phyloP scores from a whole-genome alignment of 805 yeast genomes.

The Myxozyma udenii region DNA sequence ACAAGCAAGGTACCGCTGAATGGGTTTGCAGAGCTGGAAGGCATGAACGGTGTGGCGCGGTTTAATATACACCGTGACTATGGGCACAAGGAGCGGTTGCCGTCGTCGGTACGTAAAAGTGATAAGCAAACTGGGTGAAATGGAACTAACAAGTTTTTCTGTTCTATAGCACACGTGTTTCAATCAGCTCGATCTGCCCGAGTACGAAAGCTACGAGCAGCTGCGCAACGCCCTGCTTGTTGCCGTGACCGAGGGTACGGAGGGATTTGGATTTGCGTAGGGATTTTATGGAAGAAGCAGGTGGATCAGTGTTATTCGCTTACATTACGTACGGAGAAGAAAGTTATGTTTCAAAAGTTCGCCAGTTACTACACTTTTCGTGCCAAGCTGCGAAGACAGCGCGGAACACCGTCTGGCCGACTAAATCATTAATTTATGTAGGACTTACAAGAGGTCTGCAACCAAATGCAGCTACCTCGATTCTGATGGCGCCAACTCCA shows the following conservation, averaged over 20 bases:
- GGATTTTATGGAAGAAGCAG: not conserved
- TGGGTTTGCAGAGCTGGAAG: conserved; percentile 87
- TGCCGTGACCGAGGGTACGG: conserved; percentile 92
- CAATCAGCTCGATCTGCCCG: conserved; percentile 91
- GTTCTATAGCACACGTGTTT: conserved; percentile 73
- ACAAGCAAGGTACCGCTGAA: conserved; percentile 93
- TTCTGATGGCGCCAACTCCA: too few relatives aligned
- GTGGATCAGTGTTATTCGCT: too few relatives aligned
- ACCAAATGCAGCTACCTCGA: too few relatives aligned
- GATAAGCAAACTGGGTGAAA: not conserved
- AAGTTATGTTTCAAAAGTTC: too few relatives aligned
- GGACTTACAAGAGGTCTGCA: too few relatives aligned
- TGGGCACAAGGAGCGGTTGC: conserved; percentile 79
- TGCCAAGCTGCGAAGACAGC: too few relatives aligned
- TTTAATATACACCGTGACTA: conserved; percentile 88
- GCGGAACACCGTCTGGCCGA: too few relatives aligned
- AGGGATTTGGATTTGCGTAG: conserved; percentile 87
- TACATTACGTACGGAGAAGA: too few relatives aligned
- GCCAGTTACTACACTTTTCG: too few relatives aligned
- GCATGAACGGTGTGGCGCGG: conserved; percentile 79
- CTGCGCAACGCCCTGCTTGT: conserved; percentile 73
- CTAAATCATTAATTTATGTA: too few relatives aligned
- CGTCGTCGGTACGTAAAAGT: conserved; percentile 61
- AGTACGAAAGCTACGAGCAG: conserved; percentile 83
- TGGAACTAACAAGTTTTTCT: not conserved